Percentiles rank a stretch among this genome's conserved stretches.
Evolutionary conservation across 805 yeast genomes (phyloP).

Genomic region (Saccharomycodes ludwigii): DNA sequence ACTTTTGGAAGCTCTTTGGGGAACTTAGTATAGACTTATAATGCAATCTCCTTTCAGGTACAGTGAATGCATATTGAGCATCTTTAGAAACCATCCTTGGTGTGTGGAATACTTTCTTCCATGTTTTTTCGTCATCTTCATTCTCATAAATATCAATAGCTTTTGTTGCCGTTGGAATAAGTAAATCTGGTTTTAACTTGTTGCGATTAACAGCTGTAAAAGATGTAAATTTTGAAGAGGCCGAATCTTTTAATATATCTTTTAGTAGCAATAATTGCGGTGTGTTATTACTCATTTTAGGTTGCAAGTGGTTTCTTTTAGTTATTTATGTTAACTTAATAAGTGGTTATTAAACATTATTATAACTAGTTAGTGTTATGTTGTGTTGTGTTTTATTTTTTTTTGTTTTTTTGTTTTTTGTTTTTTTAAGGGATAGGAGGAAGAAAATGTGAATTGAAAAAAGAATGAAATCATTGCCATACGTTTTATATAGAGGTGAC

Average conservation of each 20-base stretch:
- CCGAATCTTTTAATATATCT: constrained; percentile 14
- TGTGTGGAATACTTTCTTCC: constrained; percentile 27
- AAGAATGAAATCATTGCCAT: not conserved
- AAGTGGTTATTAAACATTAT: no score
- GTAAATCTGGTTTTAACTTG: constrained; percentile 16
- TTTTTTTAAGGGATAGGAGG: not conserved
- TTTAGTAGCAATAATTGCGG: not conserved
- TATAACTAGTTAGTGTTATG: no score
- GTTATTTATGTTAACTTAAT: no score
- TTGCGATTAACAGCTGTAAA: constrained; percentile 9
- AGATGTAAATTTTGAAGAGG: constrained; percentile 15
- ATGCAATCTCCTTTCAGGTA: constrained; percentile 49
- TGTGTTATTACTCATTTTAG: no score
- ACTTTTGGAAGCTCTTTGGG: constrained; percentile 43
- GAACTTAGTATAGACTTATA: constrained; percentile 48
- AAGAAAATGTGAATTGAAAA: no score
- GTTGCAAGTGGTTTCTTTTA: not conserved
- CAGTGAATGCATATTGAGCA: constrained; percentile 64
- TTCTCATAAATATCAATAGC: constrained; percentile 20
- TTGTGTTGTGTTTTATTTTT: no score
- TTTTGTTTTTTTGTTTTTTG: not conserved
- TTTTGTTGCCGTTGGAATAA: constrained; percentile 18
- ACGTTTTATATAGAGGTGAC: no score
- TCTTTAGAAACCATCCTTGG: constrained; percentile 37
- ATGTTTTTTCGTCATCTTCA: constrained; percentile 9